These are phyloP conservation scores for Luffa aegyptiaca DNA, from an alignment of 306 rosid genomes.

Conservation along the genomic window DNA sequence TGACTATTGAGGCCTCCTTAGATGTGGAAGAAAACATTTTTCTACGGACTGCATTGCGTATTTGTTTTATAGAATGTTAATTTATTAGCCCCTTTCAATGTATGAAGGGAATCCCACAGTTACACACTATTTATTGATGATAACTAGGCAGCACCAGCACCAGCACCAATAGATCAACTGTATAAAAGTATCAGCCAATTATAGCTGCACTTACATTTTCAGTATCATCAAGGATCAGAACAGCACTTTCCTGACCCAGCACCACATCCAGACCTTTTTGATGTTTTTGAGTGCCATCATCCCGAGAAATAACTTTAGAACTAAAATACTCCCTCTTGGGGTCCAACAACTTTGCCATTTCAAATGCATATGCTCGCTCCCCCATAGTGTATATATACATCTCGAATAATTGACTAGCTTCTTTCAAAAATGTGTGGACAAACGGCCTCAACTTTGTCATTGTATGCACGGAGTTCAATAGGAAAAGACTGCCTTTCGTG, in stretches of 20 bases:
- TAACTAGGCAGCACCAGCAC: neutral
- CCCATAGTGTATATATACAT: conserved; percentile 94
- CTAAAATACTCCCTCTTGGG: conserved; percentile 66
- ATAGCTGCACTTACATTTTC: conserved; percentile 51
- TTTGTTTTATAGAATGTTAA: neutral
- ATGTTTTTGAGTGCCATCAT: conserved; percentile 82
- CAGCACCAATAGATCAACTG: neutral
- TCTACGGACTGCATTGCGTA: neutral
- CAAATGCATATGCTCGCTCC: conserved; percentile 73
- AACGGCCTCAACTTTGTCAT: conserved; percentile 92
- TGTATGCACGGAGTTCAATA: conserved; percentile 53
- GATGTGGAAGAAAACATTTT: neutral
- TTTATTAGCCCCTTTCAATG: neutral
- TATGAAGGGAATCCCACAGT: neutral
- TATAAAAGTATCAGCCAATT: neutral
- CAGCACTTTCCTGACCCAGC: conserved; percentile 83
- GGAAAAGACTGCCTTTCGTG: conserved; percentile 61
- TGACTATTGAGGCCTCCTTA: neutral
- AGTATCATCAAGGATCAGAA: conserved; percentile 83
- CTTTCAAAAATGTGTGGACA: conserved; percentile 64
- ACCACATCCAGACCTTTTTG: conserved; percentile 88
- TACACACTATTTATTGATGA: neutral
- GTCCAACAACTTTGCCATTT: conserved; percentile 89
- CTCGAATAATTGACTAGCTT: conserved; percentile 65
- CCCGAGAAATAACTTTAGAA: conserved; percentile 72